These are phyloP conservation scores for Lichtheimia ramosa DNA, from an alignment of 371 early-diverging fungal genomes.

Conservation along the genomic window DNA sequence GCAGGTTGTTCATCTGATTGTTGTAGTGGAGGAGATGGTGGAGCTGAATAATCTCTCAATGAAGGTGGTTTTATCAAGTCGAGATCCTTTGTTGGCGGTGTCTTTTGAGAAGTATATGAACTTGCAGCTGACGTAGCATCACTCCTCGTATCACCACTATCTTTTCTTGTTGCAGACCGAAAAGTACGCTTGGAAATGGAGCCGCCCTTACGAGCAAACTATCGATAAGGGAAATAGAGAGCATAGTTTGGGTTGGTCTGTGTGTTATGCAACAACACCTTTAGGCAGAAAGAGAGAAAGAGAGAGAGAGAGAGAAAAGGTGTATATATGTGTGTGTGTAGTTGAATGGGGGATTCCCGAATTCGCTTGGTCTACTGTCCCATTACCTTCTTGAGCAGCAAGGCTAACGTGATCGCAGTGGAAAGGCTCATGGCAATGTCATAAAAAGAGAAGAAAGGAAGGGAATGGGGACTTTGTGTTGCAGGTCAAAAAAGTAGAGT, in stretches of 20 bases:
- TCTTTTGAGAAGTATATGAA: not conserved
- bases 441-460: conserved; percentile 18
- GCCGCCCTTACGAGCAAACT: not conserved
- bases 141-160: not conserved
- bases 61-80: too few species aligned
- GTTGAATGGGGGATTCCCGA: too few species aligned
- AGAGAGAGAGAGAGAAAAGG: too few species aligned
- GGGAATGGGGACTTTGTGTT: conserved; percentile 21
- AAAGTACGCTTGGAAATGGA: not conserved
- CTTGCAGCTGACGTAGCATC: not conserved
- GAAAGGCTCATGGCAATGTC: conserved; percentile 17
- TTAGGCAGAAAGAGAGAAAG: too few species aligned
- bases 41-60: too few species aligned
- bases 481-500: conserved; percentile 2
- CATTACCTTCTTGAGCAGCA: conserved; percentile 25
- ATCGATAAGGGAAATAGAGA: not conserved
- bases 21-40: too few species aligned
- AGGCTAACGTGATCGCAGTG: conserved; percentile 19
- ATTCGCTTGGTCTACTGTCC: not conserved
- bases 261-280: not conserved
- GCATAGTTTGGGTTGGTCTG: not conserved
- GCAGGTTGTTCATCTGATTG: too few species aligned
- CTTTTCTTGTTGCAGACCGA: not conserved
- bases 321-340: too few species aligned
- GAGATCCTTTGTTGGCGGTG: too few species aligned